A percentile compares a stretch with the other conserved stretches of the same genome.
Evolutionary conservation across 257 asterid species (phyloP).

Genomic region (Solanum paucissectum): DNA sequence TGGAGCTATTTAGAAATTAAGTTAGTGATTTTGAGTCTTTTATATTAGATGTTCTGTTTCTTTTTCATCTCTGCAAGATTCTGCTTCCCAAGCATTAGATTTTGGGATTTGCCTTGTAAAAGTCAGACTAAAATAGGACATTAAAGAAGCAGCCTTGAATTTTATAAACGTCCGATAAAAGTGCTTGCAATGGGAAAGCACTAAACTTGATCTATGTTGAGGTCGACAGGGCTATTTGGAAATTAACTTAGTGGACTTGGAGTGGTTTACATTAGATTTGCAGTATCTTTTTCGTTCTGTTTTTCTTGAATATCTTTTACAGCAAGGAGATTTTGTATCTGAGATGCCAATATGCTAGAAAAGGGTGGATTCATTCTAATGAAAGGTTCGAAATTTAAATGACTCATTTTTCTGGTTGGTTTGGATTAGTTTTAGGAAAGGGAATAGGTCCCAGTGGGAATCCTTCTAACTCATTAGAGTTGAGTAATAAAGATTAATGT

Average conservation of each 20-base stretch:
- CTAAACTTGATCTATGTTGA: not conserved
- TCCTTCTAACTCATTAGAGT: not conserved
- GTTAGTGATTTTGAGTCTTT: not conserved
- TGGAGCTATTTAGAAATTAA: not conserved
- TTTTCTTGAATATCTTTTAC: not conserved
- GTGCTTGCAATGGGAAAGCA: not conserved
- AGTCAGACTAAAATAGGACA: not conserved
- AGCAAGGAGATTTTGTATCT: not conserved
- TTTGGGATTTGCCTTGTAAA: not conserved
- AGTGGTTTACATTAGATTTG: not conserved
- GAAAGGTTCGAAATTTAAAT: not conserved
- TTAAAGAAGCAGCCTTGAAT: not conserved
- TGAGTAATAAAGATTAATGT: not conserved
- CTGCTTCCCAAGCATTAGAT: not conserved
- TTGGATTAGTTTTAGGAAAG: not conserved
- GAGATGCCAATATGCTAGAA: not conserved
- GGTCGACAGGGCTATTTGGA: not conserved
- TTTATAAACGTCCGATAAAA: not conserved
- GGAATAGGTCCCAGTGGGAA: not conserved
- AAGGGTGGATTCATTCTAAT: not conserved
- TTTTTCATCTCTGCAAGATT: not conserved
- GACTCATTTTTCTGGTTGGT: not conserved
- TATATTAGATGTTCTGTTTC: not conserved
- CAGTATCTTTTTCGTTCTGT: not conserved
- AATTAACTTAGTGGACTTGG: not conserved